Base-by-base conservation (phyloP, 495 filamentous ascomycete genomes). In the Penicillium diatomitis region DNA sequence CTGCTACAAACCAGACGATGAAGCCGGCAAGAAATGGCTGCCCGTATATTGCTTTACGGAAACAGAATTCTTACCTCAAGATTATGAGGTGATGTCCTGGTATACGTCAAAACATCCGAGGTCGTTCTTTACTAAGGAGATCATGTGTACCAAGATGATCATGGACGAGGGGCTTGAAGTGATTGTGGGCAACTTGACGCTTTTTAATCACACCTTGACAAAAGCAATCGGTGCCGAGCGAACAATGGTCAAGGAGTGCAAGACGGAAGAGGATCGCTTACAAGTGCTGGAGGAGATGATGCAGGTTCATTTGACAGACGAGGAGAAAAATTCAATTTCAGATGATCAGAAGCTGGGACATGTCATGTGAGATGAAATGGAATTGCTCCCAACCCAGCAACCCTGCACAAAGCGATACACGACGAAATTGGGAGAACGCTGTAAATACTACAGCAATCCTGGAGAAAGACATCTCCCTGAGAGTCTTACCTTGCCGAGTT, bases 1-100 rank as follows among this genome's bases (percentile, higher is more conserved):
- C 36, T 38, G 36, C 36, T 38, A 38, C 4, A 38, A 38, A 2
- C 36, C 36, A 38, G 36, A 6, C 9, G 36, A 38, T 61, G 68
- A 11, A 66, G 72, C 46, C 52, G 57, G 28, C 45, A 58, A 1
- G 57, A 63, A 31, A 50, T 85, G 80, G 75, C 60, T 65, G 11
- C 56, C 68, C 4, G 67, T 67, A n/a, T 84, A 82, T 55, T 74
- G 69, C 47, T 84, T 85, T 34, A 63, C 70, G 2, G 66, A 75
- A 52, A 58, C 69, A 27, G 83, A 80, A 64, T 83, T 82, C 56
- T 51, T 73, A 11, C 75, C 72, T 27, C 54, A 63, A 41, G 82
- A 84, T 54, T 62, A 38, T 11, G 36, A 38, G 12, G 36, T 38
- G 9, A 38, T 38, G 36, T 38, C 36, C 9, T 38, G 36, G 36